These are phyloP conservation scores for Mollisiaceae sp. DNA, from an alignment of 2,329 filamentous ascomycete species.

Conservation along the genomic window DNA sequence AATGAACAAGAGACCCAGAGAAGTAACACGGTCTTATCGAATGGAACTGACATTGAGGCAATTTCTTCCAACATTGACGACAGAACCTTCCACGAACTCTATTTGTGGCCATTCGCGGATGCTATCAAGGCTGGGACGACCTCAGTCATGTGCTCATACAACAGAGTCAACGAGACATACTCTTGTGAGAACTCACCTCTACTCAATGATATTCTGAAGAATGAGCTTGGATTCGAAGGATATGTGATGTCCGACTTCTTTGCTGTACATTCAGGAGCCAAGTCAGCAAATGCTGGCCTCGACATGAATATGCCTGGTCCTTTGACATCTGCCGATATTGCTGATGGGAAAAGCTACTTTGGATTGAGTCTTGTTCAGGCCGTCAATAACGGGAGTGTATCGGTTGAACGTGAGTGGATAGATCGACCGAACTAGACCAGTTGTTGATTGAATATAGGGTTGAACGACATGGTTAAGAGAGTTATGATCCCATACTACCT, in stretches of 20 bases:
- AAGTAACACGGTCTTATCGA: neutral
- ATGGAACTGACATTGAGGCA: conserved; percentile 22
- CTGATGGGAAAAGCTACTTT: neutral
- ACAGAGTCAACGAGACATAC: conserved; percentile 55
- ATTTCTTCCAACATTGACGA: conserved; percentile 63
- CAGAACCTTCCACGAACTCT: conserved; percentile 66
- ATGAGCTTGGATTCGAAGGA: conserved; percentile 56
- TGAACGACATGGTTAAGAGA: conserved; percentile 70
- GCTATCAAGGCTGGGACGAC: conserved; percentile 72
- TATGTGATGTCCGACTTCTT: conserved; percentile 48
- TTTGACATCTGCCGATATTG: neutral
- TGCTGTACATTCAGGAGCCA: conserved; percentile 50
- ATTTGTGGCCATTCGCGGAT: conserved; percentile 52
- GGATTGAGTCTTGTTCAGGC: conserved; percentile 46
- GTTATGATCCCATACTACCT: conserved; percentile 60
- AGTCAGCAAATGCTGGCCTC: conserved; percentile 49
- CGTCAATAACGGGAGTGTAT: conserved; percentile 68
- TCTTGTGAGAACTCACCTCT: conserved; percentile 53
- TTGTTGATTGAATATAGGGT: conserved; percentile 39
- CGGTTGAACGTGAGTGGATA: conserved; percentile 53
- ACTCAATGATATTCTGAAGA: conserved; percentile 54
- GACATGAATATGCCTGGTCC: conserved; percentile 52
- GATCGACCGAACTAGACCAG: neutral
- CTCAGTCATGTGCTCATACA: conserved; percentile 82
- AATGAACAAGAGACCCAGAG: conserved; percentile 3